Percentiles rank a stretch among this genome's conserved stretches.
phyloP scores from a whole-genome alignment of 2,329 filamentous ascomycete genomes.

The Coniochaeta hoffmannii region DNA sequence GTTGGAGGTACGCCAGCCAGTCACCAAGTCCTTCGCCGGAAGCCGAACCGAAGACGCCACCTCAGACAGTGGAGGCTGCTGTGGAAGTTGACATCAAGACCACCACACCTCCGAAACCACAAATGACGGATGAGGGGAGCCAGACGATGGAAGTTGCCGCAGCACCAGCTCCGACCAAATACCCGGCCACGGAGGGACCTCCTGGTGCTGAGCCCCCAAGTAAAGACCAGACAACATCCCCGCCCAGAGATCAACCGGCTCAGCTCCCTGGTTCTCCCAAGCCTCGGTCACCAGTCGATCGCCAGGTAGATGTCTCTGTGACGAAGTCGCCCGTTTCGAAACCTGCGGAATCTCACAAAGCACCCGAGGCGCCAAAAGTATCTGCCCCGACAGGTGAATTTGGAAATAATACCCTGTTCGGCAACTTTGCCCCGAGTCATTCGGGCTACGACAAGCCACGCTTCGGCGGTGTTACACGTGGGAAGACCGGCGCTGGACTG shows the following conservation, averaged over 20 bases:
- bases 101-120: slow-evolving; percentile 11
- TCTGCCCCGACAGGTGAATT: background rate
- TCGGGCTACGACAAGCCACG: slow-evolving; percentile 11
- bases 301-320: background rate
- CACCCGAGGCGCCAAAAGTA: background rate
- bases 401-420: slow-evolving; percentile 7
- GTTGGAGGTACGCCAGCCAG: slow-evolving; percentile 69
- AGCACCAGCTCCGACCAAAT: background rate
- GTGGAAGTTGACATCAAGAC: slow-evolving; percentile 6
- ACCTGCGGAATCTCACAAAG: background rate
- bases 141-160: slow-evolving; percentile 21
- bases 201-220: background rate
- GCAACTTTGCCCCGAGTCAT: slow-evolving; percentile 4
- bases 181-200: background rate
- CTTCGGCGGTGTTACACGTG: slow-evolving; percentile 11
- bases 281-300: background rate
- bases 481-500: slow-evolving; percentile 5
- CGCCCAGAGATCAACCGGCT: background rate
- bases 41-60: slow-evolving; percentile 25
- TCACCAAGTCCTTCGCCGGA: slow-evolving; percentile 58
- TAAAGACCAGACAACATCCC: background rate
- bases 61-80: slow-evolving; percentile 14
- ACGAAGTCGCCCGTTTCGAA: background rate
- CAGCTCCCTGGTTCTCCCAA: background rate
- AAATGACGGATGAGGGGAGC: slow-evolving; percentile 21